phyloP scores from a whole-genome alignment of 371 early-diverging fungal genomes.

The Mucor circinelloides region DNA sequence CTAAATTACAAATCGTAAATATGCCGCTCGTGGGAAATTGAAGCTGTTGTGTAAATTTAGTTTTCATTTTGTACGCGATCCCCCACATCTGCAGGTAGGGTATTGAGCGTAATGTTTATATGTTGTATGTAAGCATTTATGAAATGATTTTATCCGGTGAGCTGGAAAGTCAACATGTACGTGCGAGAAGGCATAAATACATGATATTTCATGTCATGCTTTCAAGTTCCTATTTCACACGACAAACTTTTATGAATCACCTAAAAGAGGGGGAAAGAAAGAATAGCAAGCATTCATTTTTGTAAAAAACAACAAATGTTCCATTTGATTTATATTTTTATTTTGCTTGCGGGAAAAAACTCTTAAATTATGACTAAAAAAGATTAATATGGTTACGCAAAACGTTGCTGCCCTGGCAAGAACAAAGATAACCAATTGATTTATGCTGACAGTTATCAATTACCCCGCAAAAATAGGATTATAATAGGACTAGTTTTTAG shows the following conservation, averaged over 20 bases:
- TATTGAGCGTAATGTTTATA: neutral
- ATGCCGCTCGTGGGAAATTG: neutral
- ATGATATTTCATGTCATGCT: neutral
- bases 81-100: neutral
- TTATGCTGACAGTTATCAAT: slow-evolving; percentile 1
- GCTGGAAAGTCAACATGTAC: neutral
- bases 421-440: neutral
- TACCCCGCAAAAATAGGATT: slow-evolving; percentile 4
- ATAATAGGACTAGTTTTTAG: neutral
- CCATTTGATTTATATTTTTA: neutral
- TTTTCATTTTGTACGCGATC: neutral
- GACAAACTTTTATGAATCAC: slow-evolving; percentile 2
- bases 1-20: slow-evolving; percentile 1
- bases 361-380: slow-evolving; percentile 2
- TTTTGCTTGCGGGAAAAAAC: neutral
- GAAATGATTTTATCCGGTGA: neutral
- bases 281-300: neutral
- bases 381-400: neutral
- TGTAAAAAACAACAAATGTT: neutral
- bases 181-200: neutral
- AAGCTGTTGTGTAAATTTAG: neutral
- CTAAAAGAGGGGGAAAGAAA: neutral
- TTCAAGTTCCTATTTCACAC: neutral
- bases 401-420: neutral
- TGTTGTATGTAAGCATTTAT: neutral